A percentile compares a stretch with the other conserved stretches of the same genome.
These are phyloP conservation scores for Pachysandra terminalis DNA, from an alignment of 164 flowering plant species.

Conservation along the genomic window DNA sequence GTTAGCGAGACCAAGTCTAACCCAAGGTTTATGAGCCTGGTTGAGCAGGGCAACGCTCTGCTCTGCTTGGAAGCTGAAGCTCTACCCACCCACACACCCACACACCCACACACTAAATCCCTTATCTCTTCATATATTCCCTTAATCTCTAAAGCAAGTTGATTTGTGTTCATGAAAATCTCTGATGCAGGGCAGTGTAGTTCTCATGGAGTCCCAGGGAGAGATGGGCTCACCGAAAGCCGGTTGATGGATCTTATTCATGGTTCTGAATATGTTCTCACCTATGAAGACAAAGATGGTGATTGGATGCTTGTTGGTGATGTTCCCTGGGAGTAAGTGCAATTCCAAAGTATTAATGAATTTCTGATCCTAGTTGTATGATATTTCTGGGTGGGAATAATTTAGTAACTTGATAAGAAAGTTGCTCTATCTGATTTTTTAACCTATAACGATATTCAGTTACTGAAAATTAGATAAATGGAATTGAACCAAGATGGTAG, in stretches of 20 bases:
- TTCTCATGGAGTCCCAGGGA: constrained; percentile 43
- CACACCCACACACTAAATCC: no score
- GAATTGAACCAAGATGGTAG: background rate
- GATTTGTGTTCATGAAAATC: constrained; percentile 1
- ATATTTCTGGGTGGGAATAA: background rate
- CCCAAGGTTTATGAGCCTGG: no score
- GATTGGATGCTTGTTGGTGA: constrained; percentile 98
- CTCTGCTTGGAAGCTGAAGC: background rate
- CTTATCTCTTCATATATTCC: no score
- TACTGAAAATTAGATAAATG: background rate
- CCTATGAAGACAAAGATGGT: constrained; percentile 85
- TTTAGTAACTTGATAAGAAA: no score
- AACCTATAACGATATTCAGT: no score
- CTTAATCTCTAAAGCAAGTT: background rate
- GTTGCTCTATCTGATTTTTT: background rate
- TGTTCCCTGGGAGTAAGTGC: constrained; percentile 90
- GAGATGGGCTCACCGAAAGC: constrained; percentile 55
- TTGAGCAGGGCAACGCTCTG: no score
- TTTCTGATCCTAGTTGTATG: background rate
- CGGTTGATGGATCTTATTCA: constrained; percentile 64
- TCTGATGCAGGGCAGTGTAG: constrained; percentile 52
- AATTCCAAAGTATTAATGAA: background rate
- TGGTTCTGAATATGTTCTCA: constrained; percentile 82
- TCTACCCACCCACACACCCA: background rate
- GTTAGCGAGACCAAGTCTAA: no score